These are phyloP conservation scores for Elongisporangium senticosum DNA, from an alignment of 352 stramenopile genomes.

Conservation along the genomic window DNA sequence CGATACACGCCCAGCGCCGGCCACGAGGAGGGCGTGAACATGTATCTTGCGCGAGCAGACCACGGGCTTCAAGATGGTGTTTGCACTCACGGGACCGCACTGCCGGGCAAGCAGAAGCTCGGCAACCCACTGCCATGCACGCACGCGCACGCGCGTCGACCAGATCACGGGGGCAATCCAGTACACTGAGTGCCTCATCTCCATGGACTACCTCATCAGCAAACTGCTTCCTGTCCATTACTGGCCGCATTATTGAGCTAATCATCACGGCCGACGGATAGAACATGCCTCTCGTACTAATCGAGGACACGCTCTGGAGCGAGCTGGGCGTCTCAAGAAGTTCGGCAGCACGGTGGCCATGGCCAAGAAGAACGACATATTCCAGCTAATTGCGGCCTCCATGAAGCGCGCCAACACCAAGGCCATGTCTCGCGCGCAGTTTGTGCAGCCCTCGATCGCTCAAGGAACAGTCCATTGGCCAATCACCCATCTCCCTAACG, in stretches of 20 bases:
- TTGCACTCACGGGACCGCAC: conserved; percentile 77
- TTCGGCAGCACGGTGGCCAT: conserved; percentile 81
- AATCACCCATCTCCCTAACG: no score
- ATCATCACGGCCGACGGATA: conserved; percentile 92
- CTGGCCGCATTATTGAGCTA: conserved; percentile 92
- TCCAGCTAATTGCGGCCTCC: conserved; percentile 71
- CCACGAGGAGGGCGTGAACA: conserved; percentile 44
- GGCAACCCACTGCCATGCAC: conserved; percentile 57
- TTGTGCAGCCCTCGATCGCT: no score
- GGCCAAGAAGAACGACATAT: conserved; percentile 59
- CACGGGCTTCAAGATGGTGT: conserved; percentile 77
- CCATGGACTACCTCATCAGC: conserved; percentile 71
- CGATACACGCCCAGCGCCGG: background rate
- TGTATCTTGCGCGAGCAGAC: conserved; percentile 20
- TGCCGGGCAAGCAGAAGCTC: conserved; percentile 81
- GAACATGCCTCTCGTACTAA: conserved; percentile 87
- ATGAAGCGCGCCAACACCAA: conserved; percentile 58
- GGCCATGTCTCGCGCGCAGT: conserved; percentile 43
- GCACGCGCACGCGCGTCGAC: conserved; percentile 43
- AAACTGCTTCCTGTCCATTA: conserved; percentile 90
- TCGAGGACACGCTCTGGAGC: conserved; percentile 85
- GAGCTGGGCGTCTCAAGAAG: conserved; percentile 57
- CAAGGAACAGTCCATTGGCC: no score
- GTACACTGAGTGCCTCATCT: conserved; percentile 62
- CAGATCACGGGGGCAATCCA: conserved; percentile 45